Conservation (phyloP, 2,329 filamentous ascomycete genomes). For the Calonectria henricotiae region DNA sequence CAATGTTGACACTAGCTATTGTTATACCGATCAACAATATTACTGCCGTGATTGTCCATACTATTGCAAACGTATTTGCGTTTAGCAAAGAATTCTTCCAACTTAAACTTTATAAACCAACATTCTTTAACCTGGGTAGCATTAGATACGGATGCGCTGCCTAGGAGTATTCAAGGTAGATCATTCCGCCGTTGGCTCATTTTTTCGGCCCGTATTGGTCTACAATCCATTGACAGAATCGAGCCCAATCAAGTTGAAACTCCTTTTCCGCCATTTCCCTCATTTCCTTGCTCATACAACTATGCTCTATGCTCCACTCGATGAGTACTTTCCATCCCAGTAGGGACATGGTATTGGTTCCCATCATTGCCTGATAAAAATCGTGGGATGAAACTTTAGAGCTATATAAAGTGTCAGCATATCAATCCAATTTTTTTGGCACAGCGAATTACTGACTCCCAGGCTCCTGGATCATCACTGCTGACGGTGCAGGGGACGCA, state of each 20-base stretch:
- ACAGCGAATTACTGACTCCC: background rate
- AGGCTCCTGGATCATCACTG: slow-evolving; percentile 16
- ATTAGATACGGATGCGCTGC: too few species aligned
- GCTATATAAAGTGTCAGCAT: background rate
- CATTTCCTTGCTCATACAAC: background rate
- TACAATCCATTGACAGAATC: slow-evolving; percentile 3
- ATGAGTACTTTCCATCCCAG: slow-evolving; percentile 8
- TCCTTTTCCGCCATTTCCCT: background rate
- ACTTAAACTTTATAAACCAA: too few species aligned
- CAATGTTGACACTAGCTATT: too few species aligned
- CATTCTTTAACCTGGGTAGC: too few species aligned
- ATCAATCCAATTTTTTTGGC: background rate
- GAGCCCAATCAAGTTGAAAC: background rate
- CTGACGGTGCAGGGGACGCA: slow-evolving; percentile 4
- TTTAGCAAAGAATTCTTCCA: too few species aligned
- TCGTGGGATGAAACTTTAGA: background rate
- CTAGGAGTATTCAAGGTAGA: too few species aligned
- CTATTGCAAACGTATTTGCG: too few species aligned
- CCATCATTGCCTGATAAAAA: slow-evolving; percentile 12
- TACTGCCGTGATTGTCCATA: too few species aligned
- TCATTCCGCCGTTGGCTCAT: too few species aligned
- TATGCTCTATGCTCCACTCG: slow-evolving; percentile 12
- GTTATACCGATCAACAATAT: too few species aligned
- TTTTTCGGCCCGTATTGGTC: background rate
- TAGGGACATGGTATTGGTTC: slow-evolving; percentile 3